Evolutionary conservation across 768 basidiomycete species (phyloP), one percentile per base, ranked within the genome.

Genomic region (Tylopilus subfusipes): DNA sequence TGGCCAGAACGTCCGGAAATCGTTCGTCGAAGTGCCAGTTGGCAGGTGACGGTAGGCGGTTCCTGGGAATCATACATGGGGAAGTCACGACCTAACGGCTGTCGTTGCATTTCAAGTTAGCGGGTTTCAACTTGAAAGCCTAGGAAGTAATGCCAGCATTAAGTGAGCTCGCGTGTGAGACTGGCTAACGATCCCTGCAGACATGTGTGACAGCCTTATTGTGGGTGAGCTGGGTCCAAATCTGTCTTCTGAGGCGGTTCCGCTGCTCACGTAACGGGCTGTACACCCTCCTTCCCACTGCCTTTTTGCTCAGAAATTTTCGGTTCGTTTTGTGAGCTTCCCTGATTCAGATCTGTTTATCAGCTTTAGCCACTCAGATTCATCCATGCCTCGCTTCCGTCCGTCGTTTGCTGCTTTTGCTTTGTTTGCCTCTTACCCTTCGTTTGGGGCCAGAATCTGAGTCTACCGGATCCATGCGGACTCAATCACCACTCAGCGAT

Each of bases 221-320:
- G 40, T 13, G 40, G 45, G 57, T 38, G 7, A 21, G 39, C 42
- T 48, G 40, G 39, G 33, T 39, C 58, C 63, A 54, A 60, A 52
- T 57, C 30, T 40, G 59, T 61, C 50, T 46, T 46, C 44, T 58
- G 48, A 46, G 60, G 63, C 56, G 56, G 58, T 68, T 54, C 68
- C 60, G 59, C 51, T 55, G 58, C 57, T 70, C 59, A 70, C 68
- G 68, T 70, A 72, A 70, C 61, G 42, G 54, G 56, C 53, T 60
- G 56, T 55, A 52, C 56, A 52, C 51, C 45, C 53, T 57, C 53
- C 54, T 54, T 63, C 54, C 52, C 57, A 59, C 61, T 42, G 56
- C 57, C 56, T 48, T 64, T 60, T 58, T 14, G 29, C 49, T 47
- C 54, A 48, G 52, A 29, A 58, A 57, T 36, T 49, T 62, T 69